Percentiles rank a stretch among this genome's conserved stretches.
phyloP scores from a whole-genome alignment of 2,329 filamentous ascomycete genomes.

The Claviceps africana region DNA sequence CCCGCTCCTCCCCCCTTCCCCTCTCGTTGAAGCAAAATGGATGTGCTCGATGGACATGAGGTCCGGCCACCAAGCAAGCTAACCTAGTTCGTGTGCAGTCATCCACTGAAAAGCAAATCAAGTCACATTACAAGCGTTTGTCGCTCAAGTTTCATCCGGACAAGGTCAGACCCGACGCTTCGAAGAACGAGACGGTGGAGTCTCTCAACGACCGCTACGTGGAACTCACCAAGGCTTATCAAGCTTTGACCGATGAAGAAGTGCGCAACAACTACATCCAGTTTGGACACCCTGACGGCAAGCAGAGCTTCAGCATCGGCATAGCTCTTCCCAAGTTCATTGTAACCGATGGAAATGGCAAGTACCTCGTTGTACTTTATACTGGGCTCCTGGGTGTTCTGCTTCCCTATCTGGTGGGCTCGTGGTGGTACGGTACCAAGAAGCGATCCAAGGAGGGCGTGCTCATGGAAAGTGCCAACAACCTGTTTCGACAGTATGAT shows the following conservation, averaged over 20 bases:
- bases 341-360: conserved; percentile 83
- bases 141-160: conserved; percentile 84
- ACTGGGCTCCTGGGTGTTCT: conserved; percentile 76
- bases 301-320: conserved; percentile 95
- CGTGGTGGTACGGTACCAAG: conserved; percentile 98
- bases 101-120: conserved; percentile 79
- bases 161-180: conserved; percentile 69
- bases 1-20: background rate
- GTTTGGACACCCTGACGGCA: conserved; percentile 92
- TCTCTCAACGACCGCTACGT: conserved; percentile 79
- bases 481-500: conserved; percentile 84
- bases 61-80: conserved; percentile 17
- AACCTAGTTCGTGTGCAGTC: conserved; percentile 36
- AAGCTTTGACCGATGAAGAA: conserved; percentile 93
- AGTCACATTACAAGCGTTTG: conserved; percentile 75
- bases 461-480: conserved; percentile 83
- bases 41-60: background rate
- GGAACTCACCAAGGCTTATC: conserved; percentile 94
- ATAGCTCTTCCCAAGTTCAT: conserved; percentile 92
- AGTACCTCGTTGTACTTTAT: conserved; percentile 87
- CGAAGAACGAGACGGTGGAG: conserved; percentile 82
- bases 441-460: conserved; percentile 86
- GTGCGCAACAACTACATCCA: conserved; percentile 93
- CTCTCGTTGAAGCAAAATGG: background rate
- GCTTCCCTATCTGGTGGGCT: conserved; percentile 83